Base-by-base conservation (phyloP, 805 yeast genomes). In the Candida sanyiensis region DNA sequence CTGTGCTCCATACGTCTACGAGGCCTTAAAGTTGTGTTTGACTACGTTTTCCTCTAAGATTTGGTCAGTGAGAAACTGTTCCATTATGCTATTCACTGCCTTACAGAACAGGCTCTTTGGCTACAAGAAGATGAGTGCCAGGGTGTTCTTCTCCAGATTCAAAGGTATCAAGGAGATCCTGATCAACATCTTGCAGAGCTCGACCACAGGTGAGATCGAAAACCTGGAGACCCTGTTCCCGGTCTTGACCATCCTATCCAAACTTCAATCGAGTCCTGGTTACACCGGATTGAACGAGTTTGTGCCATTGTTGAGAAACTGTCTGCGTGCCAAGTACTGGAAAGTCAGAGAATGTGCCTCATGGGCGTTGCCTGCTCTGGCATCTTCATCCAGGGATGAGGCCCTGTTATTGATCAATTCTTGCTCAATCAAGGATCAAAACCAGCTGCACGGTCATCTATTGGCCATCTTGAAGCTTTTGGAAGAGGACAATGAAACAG, bases 21-120 rank as follows among this genome's bases (percentile, higher is more conserved):
- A 62, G 9, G 82, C 84, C 0, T 61, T 90, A 20, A 67, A 69
- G 19, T 57, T 85, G 16, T 68, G 94, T 0, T 66, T 93, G 30
- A 50, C 61, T 2, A 70, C 78, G 25, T 86, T 90, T 59, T 68
- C 74, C 1, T 75, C 84, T 2, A 63, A 70, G 2, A 66, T 77
- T 18, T 90, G 97, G 97, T 78, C 95, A 0, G 72, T 90, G 20
- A 70, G 96, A 54, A 90, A 90, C 56, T 86, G 97, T 58, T 87
- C 95, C 0, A 83, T 89, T 15, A 93, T 90, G 97, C 67, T 90
- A 28, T 90, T 88, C 57, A 80, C 95, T 1, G 79, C 95, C 1
- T 60, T 90, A 29, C 93, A 86, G 51, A 82, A 80, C 43, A 70
- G 90, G 43, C 54, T 93, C 5, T 89, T 90, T 60, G 94, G 94